Evolutionary conservation across 345 rosid genomes (phyloP), one percentile per base, ranked within the genome.

Genomic region (Euphorbia tirucalli): DNA sequence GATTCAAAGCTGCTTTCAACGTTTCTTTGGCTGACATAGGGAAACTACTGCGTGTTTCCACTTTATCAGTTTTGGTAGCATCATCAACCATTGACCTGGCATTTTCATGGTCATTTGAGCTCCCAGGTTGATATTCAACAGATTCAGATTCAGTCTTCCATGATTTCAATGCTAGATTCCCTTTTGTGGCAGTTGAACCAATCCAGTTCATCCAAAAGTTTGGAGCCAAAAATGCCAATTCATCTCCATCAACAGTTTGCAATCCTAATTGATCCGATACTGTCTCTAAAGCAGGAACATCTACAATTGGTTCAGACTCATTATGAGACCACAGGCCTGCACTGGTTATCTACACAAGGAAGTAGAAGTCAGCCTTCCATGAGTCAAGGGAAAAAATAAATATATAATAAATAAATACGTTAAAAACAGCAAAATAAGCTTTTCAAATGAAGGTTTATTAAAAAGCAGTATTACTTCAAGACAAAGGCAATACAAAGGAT

Each of bases 281-380:
- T 74, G 75, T 66, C 60, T 80, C 76, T 71, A 71, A 49, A 69
- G 71, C 72, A 69, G 87, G 86, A 61, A 71, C 72, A 57, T 81
- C 61, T 70, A 76, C 73, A 69, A 63, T 71, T 65, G 81, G 72
- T 83, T 85, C 91, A 73, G 79, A 82, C 61, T 75, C 83, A 73
- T 74, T 82, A 49, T 77, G 89, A 43, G 88, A 90, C 99, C 98
- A 93, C 82, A 93, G 80, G 78, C 96, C 96, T 15, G 93, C 93
- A 79, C 98, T 87, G 61, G 94, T 87, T 69, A 96, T 93, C 99
- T 96, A 73, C 68, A 79, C 49, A 71, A 86, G 78, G 68, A 49
- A 52, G 69, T 21, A 78, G 61, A 48, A 21, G 30, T 39, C 49
- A 63, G 67, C 48, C 46, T 39, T 63, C 49, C 0, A 63, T 19